Base-by-base conservation (phyloP, 2,329 filamentous ascomycete species). In the Rutstroemia sydowiana region DNA sequence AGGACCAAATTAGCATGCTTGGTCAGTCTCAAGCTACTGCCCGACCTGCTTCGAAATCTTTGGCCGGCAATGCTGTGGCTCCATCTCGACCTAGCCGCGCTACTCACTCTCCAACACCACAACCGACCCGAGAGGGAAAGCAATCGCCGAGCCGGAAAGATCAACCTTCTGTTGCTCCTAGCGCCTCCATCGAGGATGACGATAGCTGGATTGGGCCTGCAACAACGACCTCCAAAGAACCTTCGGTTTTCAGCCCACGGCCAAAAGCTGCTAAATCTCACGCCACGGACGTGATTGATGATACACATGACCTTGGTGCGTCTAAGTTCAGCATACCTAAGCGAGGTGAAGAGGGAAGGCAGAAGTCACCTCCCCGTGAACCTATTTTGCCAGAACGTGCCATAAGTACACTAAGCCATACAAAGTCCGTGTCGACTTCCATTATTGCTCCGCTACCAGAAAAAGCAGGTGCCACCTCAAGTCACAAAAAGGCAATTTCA, bases 1-100 rank as follows among this genome's bases (percentile, higher is more conserved):
- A 95, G 59, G 92, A 97, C 62, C 89, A 91, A 61, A 97, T 98
- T 61, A 95, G 84, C 63, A 78, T 79, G 71, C 71, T 85, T 45
- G 80, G 81, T 14, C 79, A 84, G 59, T 74, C 75, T 0, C 78
- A 67, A 49, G 53, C 63, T 10, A 58, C 57, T 48, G 55, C 61
- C 23, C 56, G 64, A 45, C 61, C 63, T 11, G 46, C 55, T 11
- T 67, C 66, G 5, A 68, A 68, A 45, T 66, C 65, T 16, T 61
- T 66, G 31, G 57, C 60, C 5, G 61, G 55, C 16, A 58, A 47
- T 26, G 57, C 47, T 18, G 48, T 55, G 14, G 46, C 51, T 26
- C 40, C 55, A 21, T 55, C 57, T 6, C 62, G 62, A 32, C n/a
- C 39, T 3, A 57, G 23, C 26, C 60, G 62, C 54, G 28, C 42